A percentile compares a stretch with the other conserved stretches of the same genome.
Conservation (phyloP, 75 land plant genomes). For the Picea sitchensis region DNA sequence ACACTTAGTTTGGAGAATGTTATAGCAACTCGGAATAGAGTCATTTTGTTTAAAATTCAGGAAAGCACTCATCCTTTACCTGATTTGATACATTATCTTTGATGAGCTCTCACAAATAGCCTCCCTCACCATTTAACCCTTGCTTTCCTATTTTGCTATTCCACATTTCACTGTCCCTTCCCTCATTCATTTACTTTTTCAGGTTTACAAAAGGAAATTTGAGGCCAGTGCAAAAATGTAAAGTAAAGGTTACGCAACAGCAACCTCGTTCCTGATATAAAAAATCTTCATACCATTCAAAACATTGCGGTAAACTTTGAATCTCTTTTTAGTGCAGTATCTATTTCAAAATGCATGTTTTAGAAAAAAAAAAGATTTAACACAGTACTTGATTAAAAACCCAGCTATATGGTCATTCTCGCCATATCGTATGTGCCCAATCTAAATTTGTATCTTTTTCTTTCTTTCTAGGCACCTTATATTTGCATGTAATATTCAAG, state of each 20-base stretch:
- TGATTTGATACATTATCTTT: too few species aligned
- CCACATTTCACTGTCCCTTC: too few species aligned
- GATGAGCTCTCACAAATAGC: too few species aligned
- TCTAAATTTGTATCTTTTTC: not conserved
- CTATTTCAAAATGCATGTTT: not conserved
- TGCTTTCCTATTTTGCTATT: too few species aligned
- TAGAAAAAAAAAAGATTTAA: too few species aligned
- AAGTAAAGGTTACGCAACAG: not conserved
- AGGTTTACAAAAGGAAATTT: not conserved
- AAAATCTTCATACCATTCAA: not conserved
- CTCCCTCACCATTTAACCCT: too few species aligned
- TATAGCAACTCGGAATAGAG: too few species aligned
- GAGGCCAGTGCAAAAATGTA: not conserved
- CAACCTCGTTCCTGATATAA: not conserved
- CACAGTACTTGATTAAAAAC: not conserved
- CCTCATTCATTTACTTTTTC: not conserved
- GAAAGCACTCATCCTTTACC: too few species aligned
- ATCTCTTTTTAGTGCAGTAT: not conserved
- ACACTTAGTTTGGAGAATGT: too few species aligned
- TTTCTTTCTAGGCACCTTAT: not conserved
- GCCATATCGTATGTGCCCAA: not conserved
- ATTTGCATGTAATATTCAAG: not conserved
- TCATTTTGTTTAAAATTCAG: too few species aligned
- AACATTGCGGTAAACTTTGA: not conserved
- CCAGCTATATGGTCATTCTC: not conserved